Percentiles rank a stretch among this genome's conserved stretches.
Conservation (phyloP, 805 yeast species). For the Schizosaccharomyces japonicus region DNA sequence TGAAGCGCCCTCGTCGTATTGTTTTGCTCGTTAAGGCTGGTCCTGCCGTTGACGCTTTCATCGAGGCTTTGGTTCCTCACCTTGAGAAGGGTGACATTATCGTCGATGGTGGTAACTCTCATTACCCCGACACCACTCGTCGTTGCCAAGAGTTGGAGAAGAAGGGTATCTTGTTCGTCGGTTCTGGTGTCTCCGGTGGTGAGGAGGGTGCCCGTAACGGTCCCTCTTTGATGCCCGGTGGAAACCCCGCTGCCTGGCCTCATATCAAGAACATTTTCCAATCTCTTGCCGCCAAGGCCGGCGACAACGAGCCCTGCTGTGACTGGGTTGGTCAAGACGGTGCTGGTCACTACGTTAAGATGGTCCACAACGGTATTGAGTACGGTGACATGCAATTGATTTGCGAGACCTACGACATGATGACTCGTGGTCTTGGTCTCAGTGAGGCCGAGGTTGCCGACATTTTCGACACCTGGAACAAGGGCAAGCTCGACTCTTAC, state of each 20-base stretch:
- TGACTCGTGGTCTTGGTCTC: constrained; percentile 85
- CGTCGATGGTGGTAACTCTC: constrained; percentile 99
- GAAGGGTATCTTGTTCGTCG: constrained; percentile 79
- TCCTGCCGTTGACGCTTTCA: constrained; percentile 75
- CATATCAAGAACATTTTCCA: constrained; percentile 92
- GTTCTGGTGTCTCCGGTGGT: constrained; percentile 99
- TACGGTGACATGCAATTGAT: constrained; percentile 99
- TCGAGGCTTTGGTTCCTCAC: constrained; percentile 66
- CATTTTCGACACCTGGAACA: constrained; percentile 83
- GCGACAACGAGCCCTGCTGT: constrained; percentile 95
- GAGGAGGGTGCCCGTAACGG: constrained; percentile 99
- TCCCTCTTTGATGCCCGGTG: constrained; percentile 99
- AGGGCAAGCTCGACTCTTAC: constrained; percentile 92
- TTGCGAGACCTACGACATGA: constrained; percentile 87
- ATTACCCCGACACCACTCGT: constrained; percentile 96
- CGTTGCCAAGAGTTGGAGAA: constrained; percentile 70
- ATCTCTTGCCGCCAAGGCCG: constrained; percentile 73
- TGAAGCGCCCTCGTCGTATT: constrained; percentile 93
- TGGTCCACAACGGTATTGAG: constrained; percentile 99
- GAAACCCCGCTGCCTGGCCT: constrained; percentile 95
- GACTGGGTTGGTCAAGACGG: constrained; percentile 99
- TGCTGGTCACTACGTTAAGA: constrained; percentile 95
- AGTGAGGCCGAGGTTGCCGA: constrained; percentile 78
- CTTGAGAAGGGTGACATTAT: constrained; percentile 92
- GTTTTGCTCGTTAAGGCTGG: constrained; percentile 92